Conservation (phyloP, 352 stramenopile species). For the Globisporangium viniferum region DNA sequence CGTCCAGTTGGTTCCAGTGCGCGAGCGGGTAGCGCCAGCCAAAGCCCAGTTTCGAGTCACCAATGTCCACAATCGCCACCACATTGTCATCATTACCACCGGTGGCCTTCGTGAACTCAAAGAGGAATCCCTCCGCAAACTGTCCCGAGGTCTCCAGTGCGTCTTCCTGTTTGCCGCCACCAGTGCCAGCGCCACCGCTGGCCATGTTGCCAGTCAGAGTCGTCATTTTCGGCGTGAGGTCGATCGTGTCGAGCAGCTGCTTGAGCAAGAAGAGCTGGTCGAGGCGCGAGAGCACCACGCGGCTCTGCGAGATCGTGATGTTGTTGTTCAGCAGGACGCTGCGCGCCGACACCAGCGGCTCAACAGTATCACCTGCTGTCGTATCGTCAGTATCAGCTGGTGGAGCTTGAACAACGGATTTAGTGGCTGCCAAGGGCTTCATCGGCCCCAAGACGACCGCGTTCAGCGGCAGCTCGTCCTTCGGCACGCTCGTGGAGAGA, state of each 20-base stretch:
- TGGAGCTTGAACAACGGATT: neutral
- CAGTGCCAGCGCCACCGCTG: no score
- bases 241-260: slow-evolving; percentile 11
- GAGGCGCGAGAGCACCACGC: slow-evolving; percentile 14
- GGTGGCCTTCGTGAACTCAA: neutral
- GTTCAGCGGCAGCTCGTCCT: neutral
- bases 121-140: slow-evolving; percentile 2
- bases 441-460: neutral
- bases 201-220: neutral
- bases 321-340: slow-evolving; percentile 14
- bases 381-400: no score
- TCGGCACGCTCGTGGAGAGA: neutral
- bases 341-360: neutral
- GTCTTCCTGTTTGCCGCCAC: neutral
- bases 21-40: slow-evolving; percentile 18
- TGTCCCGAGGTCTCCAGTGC: neutral
- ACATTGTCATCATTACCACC: neutral
- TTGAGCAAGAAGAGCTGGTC: slow-evolving; percentile 14
- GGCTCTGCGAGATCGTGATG: slow-evolving; percentile 17
- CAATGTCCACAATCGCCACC: neutral
- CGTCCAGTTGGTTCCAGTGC: slow-evolving; percentile 14
- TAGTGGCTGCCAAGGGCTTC: neutral
- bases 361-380: neutral
- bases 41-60: slow-evolving; percentile 12
- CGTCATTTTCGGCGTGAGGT: slow-evolving; percentile 11